A percentile compares a stretch with the other conserved stretches of the same genome.
These are phyloP conservation scores for Phytophthora niederhauseri DNA, from an alignment of 352 stramenopile genomes.

Conservation along the genomic window DNA sequence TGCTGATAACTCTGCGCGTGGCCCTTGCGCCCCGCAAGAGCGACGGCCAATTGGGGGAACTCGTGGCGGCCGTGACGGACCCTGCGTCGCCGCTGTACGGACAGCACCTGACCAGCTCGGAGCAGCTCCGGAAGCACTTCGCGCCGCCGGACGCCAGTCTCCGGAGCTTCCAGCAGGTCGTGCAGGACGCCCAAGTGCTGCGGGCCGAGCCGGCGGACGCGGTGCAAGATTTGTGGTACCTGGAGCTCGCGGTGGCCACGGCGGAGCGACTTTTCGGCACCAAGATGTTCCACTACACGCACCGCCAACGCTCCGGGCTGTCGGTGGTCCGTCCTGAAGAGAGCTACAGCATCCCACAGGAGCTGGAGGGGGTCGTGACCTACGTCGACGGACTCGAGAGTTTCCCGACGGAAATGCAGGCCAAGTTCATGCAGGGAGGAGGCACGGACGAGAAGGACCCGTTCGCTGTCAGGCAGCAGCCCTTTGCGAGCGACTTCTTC, in stretches of 20 bases:
- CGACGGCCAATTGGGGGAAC: conserved; percentile 40
- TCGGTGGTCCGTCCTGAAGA: conserved; percentile 51
- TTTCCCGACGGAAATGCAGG: conserved; percentile 73
- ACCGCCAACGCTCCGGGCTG: conserved; percentile 31
- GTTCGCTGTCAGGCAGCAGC: conserved; percentile 37
- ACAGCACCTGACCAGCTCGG: conserved; percentile 37
- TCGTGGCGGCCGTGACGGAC: conserved; percentile 54
- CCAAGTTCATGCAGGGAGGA: conserved; percentile 46
- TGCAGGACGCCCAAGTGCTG: conserved; percentile 18
- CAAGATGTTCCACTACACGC: conserved; percentile 54
- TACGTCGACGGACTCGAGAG: conserved; percentile 77
- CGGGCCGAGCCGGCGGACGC: conserved; percentile 17
- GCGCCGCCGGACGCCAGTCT: conserved; percentile 29
- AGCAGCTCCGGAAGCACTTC: conserved; percentile 51
- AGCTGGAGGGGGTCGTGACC: conserved; percentile 46
- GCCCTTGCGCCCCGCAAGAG: conserved; percentile 39
- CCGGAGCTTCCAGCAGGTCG: conserved; percentile 18
- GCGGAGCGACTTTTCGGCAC: conserved; percentile 64
- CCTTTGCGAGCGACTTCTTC: conserved; percentile 17
- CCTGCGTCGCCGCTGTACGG: conserved; percentile 56
- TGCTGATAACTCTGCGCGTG: conserved; percentile 43
- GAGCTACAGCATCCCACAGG: conserved; percentile 44
- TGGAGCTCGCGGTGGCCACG: conserved; percentile 45
- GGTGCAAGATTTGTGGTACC: conserved; percentile 52
- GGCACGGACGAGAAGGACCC: conserved; percentile 37